Conservation (phyloP, 2,329 filamentous ascomycete genomes). For the Phaeosphaeria sp. region DNA sequence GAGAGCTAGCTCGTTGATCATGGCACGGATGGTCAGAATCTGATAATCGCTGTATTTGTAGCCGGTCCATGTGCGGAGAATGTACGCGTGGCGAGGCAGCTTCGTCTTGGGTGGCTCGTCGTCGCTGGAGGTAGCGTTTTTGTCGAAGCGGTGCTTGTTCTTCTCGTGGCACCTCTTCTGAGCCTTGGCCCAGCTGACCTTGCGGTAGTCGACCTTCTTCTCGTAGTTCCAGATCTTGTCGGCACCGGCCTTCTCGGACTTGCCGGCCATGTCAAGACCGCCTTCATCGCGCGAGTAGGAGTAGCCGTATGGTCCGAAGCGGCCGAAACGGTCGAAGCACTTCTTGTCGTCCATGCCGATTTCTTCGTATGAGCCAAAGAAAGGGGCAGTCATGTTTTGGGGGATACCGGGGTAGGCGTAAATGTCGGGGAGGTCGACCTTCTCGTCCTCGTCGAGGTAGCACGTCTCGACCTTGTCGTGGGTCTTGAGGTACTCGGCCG, state of each 20-base stretch:
- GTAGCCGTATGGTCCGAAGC: constrained; percentile 59
- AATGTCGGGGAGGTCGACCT: constrained; percentile 64
- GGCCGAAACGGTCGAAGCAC: constrained; percentile 60
- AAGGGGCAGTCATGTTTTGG: constrained; percentile 56
- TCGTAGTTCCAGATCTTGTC: constrained; percentile 58
- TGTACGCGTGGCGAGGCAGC: constrained; percentile 74
- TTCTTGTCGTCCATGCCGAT: constrained; percentile 56
- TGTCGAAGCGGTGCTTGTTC: constrained; percentile 56
- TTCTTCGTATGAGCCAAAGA: constrained; percentile 57
- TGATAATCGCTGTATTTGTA: constrained; percentile 81
- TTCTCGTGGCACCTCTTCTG: constrained; percentile 57
- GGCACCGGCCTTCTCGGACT: constrained; percentile 52
- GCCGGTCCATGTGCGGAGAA: constrained; percentile 84
- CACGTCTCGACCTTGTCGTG: constrained; percentile 65
- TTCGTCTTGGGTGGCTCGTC: constrained; percentile 48
- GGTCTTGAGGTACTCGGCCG: constrained; percentile 53
- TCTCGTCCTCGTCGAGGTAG: constrained; percentile 67
- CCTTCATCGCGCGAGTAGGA: constrained; percentile 54
- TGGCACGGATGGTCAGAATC: constrained; percentile 78
- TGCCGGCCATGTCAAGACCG: constrained; percentile 56
- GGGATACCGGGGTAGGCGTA: constrained; percentile 67
- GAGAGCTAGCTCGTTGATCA: constrained; percentile 82
- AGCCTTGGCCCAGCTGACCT: constrained; percentile 57
- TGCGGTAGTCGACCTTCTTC: constrained; percentile 55
- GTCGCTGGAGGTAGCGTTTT: constrained; percentile 35